phyloP scores from a whole-genome alignment of 805 yeast genomes.

The Wickerhamiella azyma region DNA sequence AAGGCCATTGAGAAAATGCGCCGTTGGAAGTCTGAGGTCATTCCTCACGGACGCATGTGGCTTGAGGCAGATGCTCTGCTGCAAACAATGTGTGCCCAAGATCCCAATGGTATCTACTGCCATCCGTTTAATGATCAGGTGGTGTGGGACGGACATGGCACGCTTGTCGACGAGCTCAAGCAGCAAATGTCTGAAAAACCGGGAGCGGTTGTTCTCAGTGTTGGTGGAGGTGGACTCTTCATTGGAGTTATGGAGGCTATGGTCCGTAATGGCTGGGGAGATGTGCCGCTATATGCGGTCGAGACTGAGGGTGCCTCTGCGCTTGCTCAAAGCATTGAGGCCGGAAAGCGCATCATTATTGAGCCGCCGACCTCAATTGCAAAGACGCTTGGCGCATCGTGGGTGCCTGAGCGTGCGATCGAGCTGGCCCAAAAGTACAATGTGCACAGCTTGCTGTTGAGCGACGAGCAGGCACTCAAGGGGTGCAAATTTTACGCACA shows the following conservation, averaged over 20 bases:
- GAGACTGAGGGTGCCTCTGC: constrained; percentile 33
- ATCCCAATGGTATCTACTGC: constrained; percentile 69
- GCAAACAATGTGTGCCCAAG: constrained; percentile 64
- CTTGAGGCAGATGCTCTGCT: constrained; percentile 65
- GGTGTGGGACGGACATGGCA: constrained; percentile 92
- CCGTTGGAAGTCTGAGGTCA: constrained; percentile 37
- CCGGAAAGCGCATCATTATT: constrained; percentile 33
- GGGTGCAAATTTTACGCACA: constrained; percentile 36
- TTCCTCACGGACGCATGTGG: constrained; percentile 58
- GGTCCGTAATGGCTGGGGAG: constrained; percentile 35
- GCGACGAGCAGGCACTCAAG: constrained; percentile 40
- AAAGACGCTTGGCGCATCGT: constrained; percentile 48
- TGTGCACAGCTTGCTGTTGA: constrained; percentile 32
- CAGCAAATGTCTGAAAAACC: constrained; percentile 35
- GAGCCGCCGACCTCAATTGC: constrained; percentile 40
- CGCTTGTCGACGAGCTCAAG: constrained; percentile 75
- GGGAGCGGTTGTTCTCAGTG: constrained; percentile 74
- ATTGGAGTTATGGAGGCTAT: constrained; percentile 73
- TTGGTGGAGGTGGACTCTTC: constrained; percentile 88
- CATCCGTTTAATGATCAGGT: constrained; percentile 92
- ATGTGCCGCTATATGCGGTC: constrained; percentile 30
- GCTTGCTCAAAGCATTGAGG: constrained; percentile 36
- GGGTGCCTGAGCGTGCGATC: constrained; percentile 38
- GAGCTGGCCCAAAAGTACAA: constrained; percentile 31
- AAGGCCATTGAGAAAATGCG: constrained; percentile 35